Base-by-base conservation (phyloP, 148 eudicot species). In the Linanthus parryae region DNA sequence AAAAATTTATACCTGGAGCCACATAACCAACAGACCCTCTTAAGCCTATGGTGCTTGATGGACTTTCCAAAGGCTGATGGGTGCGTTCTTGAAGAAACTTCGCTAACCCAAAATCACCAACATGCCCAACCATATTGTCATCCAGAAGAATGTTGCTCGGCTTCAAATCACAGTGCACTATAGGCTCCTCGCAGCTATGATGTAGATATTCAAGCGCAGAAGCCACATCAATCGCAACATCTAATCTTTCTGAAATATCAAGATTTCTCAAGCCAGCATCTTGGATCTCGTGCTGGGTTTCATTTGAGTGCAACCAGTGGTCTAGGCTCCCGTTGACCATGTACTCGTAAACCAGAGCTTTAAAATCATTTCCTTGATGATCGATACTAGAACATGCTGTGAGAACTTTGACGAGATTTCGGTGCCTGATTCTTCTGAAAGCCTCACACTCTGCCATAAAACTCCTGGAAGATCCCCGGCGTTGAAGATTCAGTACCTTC, bases 1-100 rank as follows among this genome's bases (percentile, higher is more conserved):
- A 12, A 7, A 26, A 2, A 9, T 17, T 7, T 4, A 22, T 11
- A 53, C 24, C 33, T 38, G 44, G 47, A 17, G 46, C 45, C 16
- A 15, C 46, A 54, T 54, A 40, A 7, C 58, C 45, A 14, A 54
- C n/a, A 17, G 43, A 19, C 3, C 56, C 43, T 3, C 15, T 52
- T 3, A 52, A 12, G 20, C 40, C 56, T 21, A 54, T 39, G 14
- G 57, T 36, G 15, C 43, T 37, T 2, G 27, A n/a, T n/a, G n/a
- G n/a, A n/a, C n/a, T 15, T 16, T 38, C 34, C 1, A 3, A 37
- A 38, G 12, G 0, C 21, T 37, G 7, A 19, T 15, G 2, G 19
- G 19, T 36, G 14, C 44, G n/a, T n/a, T n/a, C n/a, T n/a, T n/a
- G n/a, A n/a, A 34, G 13, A 7, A 2, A 0, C 37, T 34, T 34